These are phyloP conservation scores for Moniliophthora roreri DNA, from an alignment of 1,284 basidiomycete species.

Conservation along the genomic window DNA sequence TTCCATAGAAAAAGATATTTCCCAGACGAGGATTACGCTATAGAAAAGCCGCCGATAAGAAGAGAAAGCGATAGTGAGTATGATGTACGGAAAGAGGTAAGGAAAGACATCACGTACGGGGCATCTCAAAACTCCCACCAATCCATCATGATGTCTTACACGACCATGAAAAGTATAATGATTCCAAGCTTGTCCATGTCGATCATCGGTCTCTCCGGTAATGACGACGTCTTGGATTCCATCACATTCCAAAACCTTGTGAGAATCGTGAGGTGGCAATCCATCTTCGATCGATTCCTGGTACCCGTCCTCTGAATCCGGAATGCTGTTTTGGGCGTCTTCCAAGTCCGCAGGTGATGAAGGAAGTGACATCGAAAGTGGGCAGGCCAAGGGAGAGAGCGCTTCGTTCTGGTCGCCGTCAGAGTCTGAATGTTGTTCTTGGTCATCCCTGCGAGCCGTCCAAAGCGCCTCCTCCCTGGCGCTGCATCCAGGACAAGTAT, in stretches of 20 bases:
- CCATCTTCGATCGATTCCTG: neutral
- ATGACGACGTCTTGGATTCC: conserved; percentile 60
- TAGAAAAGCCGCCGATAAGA: neutral
- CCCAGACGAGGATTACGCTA: conserved; percentile 30
- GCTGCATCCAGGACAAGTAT: conserved; percentile 37
- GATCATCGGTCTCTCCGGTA: conserved; percentile 58
- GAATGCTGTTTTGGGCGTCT: conserved; percentile 10
- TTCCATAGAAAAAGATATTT: conserved; percentile 65
- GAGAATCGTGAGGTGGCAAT: conserved; percentile 20
- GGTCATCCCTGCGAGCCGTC: conserved; percentile 7
- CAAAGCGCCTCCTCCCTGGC: conserved; percentile 18
- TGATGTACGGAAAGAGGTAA: conserved; percentile 1
- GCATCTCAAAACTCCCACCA: conserved; percentile 60
- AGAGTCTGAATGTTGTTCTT: neutral
- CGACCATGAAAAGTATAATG: conserved; percentile 62
- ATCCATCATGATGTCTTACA: conserved; percentile 65
- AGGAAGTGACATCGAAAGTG: neutral
- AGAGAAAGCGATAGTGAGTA: neutral
- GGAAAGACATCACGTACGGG: conserved; percentile 31
- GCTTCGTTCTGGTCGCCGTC: no score
- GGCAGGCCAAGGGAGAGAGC: neutral
- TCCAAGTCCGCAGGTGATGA: conserved; percentile 22
- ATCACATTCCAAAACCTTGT: conserved; percentile 35
- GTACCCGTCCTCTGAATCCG: neutral
- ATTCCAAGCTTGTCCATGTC: conserved; percentile 61